Evolutionary conservation across 441 rosid genomes (phyloP).

Genomic region (Syzygium syzygioides): DNA sequence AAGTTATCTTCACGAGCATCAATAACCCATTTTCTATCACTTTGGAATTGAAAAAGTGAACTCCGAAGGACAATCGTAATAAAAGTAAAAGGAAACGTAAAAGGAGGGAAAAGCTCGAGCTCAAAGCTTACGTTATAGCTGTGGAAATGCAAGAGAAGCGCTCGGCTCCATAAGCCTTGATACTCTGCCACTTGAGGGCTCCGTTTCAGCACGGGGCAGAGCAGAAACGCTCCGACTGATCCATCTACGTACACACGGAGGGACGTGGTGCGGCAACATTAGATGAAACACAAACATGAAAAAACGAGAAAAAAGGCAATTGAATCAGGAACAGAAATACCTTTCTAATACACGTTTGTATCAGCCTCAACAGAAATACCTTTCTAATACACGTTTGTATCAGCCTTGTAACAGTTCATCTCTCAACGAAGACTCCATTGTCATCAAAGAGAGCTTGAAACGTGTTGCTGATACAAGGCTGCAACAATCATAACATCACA

Average conservation of each 20-base stretch:
- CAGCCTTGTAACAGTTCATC: too few relatives aligned
- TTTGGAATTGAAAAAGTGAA: background rate
- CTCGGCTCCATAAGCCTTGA: constrained; percentile 65
- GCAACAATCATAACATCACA: too few relatives aligned
- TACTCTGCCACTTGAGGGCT: constrained; percentile 72
- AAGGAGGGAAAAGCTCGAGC: background rate
- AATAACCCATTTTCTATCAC: background rate
- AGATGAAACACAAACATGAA: background rate
- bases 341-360: too few relatives aligned
- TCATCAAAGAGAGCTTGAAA: too few relatives aligned
- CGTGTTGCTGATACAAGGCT: too few relatives aligned
- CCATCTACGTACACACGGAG: constrained; percentile 33
- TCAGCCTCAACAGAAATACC: background rate
- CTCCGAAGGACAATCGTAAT: too few relatives aligned
- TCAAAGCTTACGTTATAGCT: constrained; percentile 54
- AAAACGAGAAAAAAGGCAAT: background rate
- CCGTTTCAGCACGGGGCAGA: constrained; percentile 73
- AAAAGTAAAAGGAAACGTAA: background rate
- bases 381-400: too few relatives aligned
- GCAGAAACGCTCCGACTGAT: constrained; percentile 61
- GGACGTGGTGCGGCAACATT: background rate
- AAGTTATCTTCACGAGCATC: background rate
- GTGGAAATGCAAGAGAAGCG: constrained; percentile 72
- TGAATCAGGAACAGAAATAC: background rate
- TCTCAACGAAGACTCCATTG: too few relatives aligned